Evolutionary conservation across 768 basidiomycete species (phyloP).

Genomic region (Tulasnella sp.): DNA sequence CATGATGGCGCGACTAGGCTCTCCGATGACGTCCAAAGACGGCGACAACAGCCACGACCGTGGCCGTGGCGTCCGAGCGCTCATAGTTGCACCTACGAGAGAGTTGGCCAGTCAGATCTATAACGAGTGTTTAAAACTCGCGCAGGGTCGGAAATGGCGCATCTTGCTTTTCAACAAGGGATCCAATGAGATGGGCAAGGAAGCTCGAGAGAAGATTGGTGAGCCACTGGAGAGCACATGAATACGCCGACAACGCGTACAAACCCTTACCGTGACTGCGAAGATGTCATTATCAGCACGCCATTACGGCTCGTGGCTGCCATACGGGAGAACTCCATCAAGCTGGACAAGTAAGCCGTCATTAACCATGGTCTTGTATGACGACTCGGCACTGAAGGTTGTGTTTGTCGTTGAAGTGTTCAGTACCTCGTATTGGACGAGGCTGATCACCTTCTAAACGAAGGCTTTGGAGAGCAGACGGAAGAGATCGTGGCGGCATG

Average conservation of each 20-base stretch:
- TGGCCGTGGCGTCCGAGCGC: conserved; percentile 52
- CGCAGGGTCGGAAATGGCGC: conserved; percentile 72
- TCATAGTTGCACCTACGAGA: conserved; percentile 84
- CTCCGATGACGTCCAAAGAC: conserved; percentile 38
- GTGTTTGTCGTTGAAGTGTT: conserved; percentile 39
- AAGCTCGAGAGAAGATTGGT: conserved; percentile 67
- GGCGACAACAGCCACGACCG: conserved; percentile 29
- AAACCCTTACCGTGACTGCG: conserved; percentile 15
- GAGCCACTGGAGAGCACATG: conserved; percentile 24
- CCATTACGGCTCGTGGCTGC: conserved; percentile 81
- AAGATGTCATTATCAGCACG: conserved; percentile 87
- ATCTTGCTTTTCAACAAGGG: conserved; percentile 79
- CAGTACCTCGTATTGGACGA: conserved; percentile 82
- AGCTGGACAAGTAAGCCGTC: conserved; percentile 55
- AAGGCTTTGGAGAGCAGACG: conserved; percentile 79
- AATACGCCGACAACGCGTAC: not conserved
- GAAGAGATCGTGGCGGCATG: conserved; percentile 79
- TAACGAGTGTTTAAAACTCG: conserved; percentile 77
- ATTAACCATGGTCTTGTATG: conserved; percentile 3
- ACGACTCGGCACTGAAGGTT: conserved; percentile 9
- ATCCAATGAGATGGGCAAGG: conserved; percentile 61
- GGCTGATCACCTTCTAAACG: conserved; percentile 81
- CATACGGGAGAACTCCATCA: conserved; percentile 53
- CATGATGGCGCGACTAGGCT: conserved; percentile 47
- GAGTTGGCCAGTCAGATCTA: conserved; percentile 95